phyloP scores from a whole-genome alignment of 2,329 filamentous ascomycete species.

The Xylaria digitata region DNA sequence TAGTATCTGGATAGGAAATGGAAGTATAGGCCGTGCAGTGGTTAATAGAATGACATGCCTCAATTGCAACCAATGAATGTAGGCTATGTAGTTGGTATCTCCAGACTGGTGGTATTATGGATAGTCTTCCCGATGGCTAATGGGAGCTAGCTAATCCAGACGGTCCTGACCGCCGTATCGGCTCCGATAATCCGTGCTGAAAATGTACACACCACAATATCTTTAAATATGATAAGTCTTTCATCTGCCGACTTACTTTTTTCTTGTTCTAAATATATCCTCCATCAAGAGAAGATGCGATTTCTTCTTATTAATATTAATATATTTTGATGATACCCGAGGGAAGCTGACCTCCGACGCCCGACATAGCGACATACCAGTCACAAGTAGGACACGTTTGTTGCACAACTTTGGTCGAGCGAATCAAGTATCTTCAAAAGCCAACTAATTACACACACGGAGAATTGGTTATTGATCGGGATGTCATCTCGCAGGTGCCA shows the following conservation, averaged over 20 bases:
- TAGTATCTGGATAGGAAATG: not conserved
- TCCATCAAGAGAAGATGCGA: not conserved
- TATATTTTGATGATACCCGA: not conserved
- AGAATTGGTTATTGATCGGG: no score
- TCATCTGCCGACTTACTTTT: not conserved
- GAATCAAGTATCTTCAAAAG: not conserved
- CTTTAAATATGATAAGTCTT: not conserved
- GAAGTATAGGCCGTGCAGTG: not conserved
- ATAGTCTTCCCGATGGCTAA: not conserved
- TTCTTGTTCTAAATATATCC: not conserved
- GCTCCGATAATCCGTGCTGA: slow-evolving; percentile 28
- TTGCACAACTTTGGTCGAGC: not conserved
- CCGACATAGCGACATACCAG: not conserved
- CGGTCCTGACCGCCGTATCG: slow-evolving; percentile 19
- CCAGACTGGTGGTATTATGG: not conserved
- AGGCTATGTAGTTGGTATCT: not conserved
- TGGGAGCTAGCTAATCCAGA: not conserved
- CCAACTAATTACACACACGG: no score
- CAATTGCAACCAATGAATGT: not conserved
- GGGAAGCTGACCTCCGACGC: not conserved
- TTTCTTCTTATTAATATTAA: not conserved
- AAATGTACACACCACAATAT: not conserved
- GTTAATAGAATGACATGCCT: not conserved
- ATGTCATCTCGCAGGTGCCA: not conserved
- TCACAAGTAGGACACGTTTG: not conserved